These are phyloP conservation scores for Taiozyma sp. DNA, from an alignment of 1,139 yeast genomes.

Conservation along the genomic window DNA sequence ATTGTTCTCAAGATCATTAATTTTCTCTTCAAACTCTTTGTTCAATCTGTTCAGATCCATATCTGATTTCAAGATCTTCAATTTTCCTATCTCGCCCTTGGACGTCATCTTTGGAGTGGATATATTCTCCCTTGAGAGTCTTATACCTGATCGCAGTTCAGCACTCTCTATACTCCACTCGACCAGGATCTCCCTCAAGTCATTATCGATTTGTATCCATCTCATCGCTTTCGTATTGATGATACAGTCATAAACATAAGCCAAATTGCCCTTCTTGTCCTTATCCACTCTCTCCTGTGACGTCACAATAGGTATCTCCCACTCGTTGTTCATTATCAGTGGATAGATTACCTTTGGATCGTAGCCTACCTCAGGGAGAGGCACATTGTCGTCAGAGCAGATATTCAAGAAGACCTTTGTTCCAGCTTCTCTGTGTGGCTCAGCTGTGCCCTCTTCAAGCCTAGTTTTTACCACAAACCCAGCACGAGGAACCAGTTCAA, in stretches of 20 bases:
- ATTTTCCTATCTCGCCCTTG: conserved; percentile 42
- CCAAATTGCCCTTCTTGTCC: conserved; percentile 67
- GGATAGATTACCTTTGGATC: conserved; percentile 58
- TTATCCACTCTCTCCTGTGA: conserved; percentile 46
- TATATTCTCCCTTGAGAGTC: conserved; percentile 35
- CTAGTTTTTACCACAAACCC: conserved; percentile 65
- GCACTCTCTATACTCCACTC: conserved; percentile 60
- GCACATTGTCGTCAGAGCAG: conserved; percentile 62
- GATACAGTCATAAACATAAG: conserved; percentile 74
- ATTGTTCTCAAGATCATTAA: conserved; percentile 7
- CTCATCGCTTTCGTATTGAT: conserved; percentile 55
- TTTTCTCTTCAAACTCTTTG: conserved; percentile 10
- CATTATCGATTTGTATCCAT: conserved; percentile 53
- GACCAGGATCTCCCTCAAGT: conserved; percentile 31
- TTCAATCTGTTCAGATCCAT: conserved; percentile 10
- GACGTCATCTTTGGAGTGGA: conserved; percentile 55
- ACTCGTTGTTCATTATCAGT: conserved; percentile 61
- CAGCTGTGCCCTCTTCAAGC: conserved; percentile 23
- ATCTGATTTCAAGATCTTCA: conserved; percentile 15
- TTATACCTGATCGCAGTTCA: conserved; percentile 45
- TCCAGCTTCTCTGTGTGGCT: conserved; percentile 24
- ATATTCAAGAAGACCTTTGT: conserved; percentile 77
- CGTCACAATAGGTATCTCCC: conserved; percentile 83
- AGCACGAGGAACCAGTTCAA: conserved; percentile 43
- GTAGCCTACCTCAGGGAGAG: conserved; percentile 49